Base-by-base conservation (phyloP, 345 rosid species). In the Firmiana major region DNA sequence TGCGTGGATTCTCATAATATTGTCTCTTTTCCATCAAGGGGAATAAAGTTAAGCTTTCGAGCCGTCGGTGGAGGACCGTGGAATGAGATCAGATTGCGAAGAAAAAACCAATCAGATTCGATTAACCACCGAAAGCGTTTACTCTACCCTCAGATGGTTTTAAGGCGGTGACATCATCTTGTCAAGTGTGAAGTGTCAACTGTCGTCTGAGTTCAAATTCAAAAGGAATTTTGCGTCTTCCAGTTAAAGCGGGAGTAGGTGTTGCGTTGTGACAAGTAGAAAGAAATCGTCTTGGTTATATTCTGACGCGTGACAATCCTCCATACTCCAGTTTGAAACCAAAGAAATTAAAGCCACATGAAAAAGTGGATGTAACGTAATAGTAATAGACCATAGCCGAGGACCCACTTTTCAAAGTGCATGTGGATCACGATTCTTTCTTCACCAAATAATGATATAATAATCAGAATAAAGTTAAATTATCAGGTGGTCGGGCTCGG, bases 361-460 rank as follows among this genome's bases (percentile, higher is more conserved):
- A 49, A 49, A 49, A 49, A 49, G 19, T 4, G 17, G 0, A 15
- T 49, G 6, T 15, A 49, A 4, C 3, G 6, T 15, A 49, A 4
- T 4, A 49, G 54, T 2, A 31, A 31, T 31, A 49, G 54, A 15
- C 54, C 54, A 13, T 49, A 49, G 19, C 54, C 54, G 15, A 51
- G 16, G 55, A 16, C 55, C 63, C 63, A 54, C 74, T 58, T 75
- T 74, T 53, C 70, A 74, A 79, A 81, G 76, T 62, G 81, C 79
- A 81, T 83, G 80, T 78, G 82, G 83, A 78, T 86, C 88, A 81
- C 71, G 78, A 69, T 69, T 15, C 55, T 15, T 49, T 15, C 19
- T 15, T 49, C 54, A 49, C 54, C 34, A 2, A 31, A 38, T 2
- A 43, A 43, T 49, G 15, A 51, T 51, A 57, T 57, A 57, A 19